Evolutionary conservation across 768 basidiomycete genomes (phyloP).

Genomic region (Pholiota molesta): DNA sequence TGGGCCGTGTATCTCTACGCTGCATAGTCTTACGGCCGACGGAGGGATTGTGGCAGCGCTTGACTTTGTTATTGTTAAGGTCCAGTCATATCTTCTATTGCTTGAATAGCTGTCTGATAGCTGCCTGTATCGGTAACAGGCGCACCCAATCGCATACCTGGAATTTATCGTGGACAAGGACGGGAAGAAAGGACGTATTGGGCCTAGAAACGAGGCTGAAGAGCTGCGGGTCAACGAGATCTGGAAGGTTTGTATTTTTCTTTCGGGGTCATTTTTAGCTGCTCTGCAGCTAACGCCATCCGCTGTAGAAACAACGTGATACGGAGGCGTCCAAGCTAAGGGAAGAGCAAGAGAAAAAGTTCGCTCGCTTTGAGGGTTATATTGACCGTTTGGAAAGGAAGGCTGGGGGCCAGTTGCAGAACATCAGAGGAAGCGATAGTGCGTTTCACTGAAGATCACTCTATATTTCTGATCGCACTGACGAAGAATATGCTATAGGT

Average conservation of each 20-base stretch:
- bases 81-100: conserved; percentile 24
- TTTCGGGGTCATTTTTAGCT: not conserved
- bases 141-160: conserved; percentile 71
- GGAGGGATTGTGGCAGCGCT: conserved; percentile 79
- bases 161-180: conserved; percentile 58
- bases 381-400: conserved; percentile 66
- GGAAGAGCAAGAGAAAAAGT: conserved; percentile 57
- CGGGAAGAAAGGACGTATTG: conserved; percentile 52
- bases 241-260: conserved; percentile 65
- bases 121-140: not conserved
- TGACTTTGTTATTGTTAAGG: conserved; percentile 75
- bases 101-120: not conserved
- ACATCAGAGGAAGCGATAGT: conserved; percentile 41
- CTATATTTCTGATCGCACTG: not conserved
- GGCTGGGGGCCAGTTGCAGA: conserved; percentile 48
- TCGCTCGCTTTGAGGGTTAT: conserved; percentile 56
- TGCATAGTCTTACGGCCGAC: conserved; percentile 78
- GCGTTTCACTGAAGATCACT: conserved; percentile 13
- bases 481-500: conserved; percentile 22
- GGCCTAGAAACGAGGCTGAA: conserved; percentile 72
- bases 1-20: conserved; percentile 68
- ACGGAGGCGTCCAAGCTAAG: conserved; percentile 60
- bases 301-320: conserved; percentile 56
- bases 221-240: conserved; percentile 59
- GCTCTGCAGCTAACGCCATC: not conserved